Evolutionary conservation across 1,284 basidiomycete species (phyloP), one percentile per base, ranked within the genome.

Genomic region (Rhodotorula sp.): DNA sequence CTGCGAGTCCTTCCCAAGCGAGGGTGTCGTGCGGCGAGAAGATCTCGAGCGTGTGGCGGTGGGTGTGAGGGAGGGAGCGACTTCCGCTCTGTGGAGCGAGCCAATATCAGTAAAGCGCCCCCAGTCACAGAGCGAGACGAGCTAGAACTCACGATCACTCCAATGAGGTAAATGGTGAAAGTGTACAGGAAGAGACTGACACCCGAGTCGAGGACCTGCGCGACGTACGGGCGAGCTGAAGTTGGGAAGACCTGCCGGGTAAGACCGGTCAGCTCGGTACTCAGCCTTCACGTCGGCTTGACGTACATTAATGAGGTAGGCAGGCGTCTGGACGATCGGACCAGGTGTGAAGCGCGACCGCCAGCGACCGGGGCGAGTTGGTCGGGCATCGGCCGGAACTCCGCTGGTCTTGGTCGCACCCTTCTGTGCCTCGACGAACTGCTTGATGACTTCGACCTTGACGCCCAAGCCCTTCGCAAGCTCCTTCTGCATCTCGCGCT

Each of bases 401-500:
- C 40, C 37, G n/a, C 47, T 7, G 0, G 16, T 24, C 18, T 52
- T 50, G 24, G 8, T 22, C 2, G 51, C 51, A 18, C 15, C 40
- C 58, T 69, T 73, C 59, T 68, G 60, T 63, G 82, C 76, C 80
- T 83, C 85, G 68, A 91, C 81, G 65, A 88, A 81, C 77, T 87
- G 86, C 78, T 92, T 89, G 72, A 92, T 88, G 48, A 89, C 87
- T n/a, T 82, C 76, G 75, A 90, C 89, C 34, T 88, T 87, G 51
- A 91, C 83, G 18, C 89, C 89, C 3, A 91, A 83, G 76, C 90
- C 88, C 47, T 86, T 85, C 79, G 91, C 90, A 67, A 92, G 81
- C 11, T 86, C 84, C 69, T 85, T 85, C 88, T 90, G 91, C 72
- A 68, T 26, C 50, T 69, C 70, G 22, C 54, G 40, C 34, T 53